phyloP scores from a whole-genome alignment of 805 yeast genomes.

The Candida namnaoensis region DNA sequence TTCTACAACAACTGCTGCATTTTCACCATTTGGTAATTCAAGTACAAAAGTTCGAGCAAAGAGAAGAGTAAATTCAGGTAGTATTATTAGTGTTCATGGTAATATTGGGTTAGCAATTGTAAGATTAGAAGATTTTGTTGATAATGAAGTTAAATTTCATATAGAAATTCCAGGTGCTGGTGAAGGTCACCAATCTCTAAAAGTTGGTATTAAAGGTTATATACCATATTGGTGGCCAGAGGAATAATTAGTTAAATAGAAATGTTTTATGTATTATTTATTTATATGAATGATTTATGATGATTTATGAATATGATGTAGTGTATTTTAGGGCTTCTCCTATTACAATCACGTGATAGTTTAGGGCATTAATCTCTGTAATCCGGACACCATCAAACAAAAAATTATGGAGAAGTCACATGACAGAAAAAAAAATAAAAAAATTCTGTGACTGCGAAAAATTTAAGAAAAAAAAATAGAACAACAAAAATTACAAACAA shows the following conservation, averaged over 20 bases:
- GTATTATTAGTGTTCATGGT: slow-evolving; percentile 44
- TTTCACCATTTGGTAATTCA: too few species aligned
- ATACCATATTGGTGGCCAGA: slow-evolving; percentile 77
- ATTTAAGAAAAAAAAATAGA: too few species aligned
- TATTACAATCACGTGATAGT: too few species aligned
- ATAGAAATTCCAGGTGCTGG: slow-evolving; percentile 19
- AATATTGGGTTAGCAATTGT: slow-evolving; percentile 62
- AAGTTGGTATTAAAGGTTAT: slow-evolving; percentile 40
- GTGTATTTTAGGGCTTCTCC: too few species aligned
- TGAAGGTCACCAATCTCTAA: slow-evolving; percentile 10
- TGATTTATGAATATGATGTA: too few species aligned
- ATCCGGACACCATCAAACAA: too few species aligned
- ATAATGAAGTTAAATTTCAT: slow-evolving; percentile 22
- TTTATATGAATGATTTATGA: too few species aligned
- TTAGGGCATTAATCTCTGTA: too few species aligned
- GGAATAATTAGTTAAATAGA: slow-evolving; percentile 5
- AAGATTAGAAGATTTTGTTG: slow-evolving; percentile 33
- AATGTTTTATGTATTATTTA: not conserved
- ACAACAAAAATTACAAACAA: too few species aligned
- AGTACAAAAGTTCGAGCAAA: slow-evolving; percentile 9
- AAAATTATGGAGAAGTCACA: too few species aligned
- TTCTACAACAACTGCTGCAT: not conserved
- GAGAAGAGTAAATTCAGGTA: slow-evolving; percentile 44
- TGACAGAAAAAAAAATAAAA: not conserved
- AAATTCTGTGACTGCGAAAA: not conserved